These are phyloP conservation scores for Podaxis sp. DNA, from an alignment of 768 basidiomycete species.

Conservation along the genomic window DNA sequence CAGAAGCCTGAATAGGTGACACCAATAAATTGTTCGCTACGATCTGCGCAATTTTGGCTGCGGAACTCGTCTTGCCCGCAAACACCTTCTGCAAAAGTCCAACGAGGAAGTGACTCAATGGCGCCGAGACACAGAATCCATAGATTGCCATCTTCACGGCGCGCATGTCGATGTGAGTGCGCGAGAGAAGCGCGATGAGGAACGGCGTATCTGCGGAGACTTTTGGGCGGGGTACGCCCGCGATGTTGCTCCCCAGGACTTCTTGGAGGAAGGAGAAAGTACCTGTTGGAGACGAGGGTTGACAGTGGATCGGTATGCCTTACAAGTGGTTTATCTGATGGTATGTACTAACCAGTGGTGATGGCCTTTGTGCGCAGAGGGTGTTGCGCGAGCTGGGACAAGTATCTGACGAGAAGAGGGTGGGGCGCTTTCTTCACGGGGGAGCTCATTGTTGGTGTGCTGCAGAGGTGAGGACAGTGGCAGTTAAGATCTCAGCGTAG, in stretches of 20 bases:
- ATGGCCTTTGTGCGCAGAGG: conserved; percentile 79
- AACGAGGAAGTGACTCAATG: conserved; percentile 71
- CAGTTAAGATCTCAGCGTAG: background rate
- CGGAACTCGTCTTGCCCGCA: conserved; percentile 62
- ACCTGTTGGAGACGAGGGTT: conserved; percentile 23
- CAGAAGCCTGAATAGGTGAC: conserved; percentile 67
- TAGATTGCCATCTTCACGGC: conserved; percentile 84
- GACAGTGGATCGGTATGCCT: background rate
- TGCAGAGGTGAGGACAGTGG: background rate
- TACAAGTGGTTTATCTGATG: background rate
- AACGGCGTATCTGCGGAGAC: conserved; percentile 51
- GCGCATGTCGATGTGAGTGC: conserved; percentile 57
- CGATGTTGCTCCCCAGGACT: conserved; percentile 70
- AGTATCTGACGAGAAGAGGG: conserved; percentile 65
- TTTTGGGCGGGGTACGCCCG: conserved; percentile 47
- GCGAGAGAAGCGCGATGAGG: conserved; percentile 47
- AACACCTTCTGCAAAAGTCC: conserved; percentile 72
- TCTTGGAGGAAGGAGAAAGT: conserved; percentile 71
- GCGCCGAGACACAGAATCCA: conserved; percentile 81
- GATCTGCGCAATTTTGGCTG: conserved; percentile 66
- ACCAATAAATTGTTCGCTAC: conserved; percentile 72
- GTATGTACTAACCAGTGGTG: conserved; percentile 53
- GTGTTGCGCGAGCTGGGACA: conserved; percentile 58
- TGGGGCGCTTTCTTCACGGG: conserved; percentile 24
- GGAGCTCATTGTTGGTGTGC: conserved; percentile 34